Conservation (phyloP, 371 early-diverging fungal species). For the Rhizopus microsporus region DNA sequence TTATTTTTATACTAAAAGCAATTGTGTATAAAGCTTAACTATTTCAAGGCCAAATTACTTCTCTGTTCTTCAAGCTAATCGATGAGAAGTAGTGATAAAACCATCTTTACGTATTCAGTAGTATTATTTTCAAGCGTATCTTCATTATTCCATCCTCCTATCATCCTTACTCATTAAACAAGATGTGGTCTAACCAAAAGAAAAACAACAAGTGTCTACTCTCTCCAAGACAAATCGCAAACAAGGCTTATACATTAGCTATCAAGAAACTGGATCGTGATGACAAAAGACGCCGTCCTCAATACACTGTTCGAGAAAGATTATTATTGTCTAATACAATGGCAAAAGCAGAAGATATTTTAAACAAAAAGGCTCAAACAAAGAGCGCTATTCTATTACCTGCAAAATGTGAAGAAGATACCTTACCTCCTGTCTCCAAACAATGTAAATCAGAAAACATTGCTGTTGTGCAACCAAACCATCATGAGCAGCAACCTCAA, state of each 20-base stretch:
- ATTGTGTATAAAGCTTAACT: not conserved
- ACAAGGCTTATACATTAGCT: slow-evolving; percentile 34
- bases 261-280: slow-evolving; percentile 45
- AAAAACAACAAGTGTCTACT: slow-evolving; percentile 18
- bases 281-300: slow-evolving; percentile 34
- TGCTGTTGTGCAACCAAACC: no score
- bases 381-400: not conserved
- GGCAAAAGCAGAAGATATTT: slow-evolving; percentile 34
- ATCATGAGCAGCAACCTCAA: not conserved
- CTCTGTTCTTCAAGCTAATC: slow-evolving; percentile 17
- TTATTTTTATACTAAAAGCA: no score
- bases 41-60: not conserved
- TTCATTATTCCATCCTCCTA: slow-evolving; percentile 34
- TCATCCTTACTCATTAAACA: slow-evolving; percentile 19
- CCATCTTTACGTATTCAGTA: slow-evolving; percentile 17
- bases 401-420: not conserved
- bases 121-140: slow-evolving; percentile 24
- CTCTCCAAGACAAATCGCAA: slow-evolving; percentile 47
- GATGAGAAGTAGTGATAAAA: slow-evolving; percentile 27
- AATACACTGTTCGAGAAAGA: slow-evolving; percentile 41
- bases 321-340: slow-evolving; percentile 39
- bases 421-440: not conserved
- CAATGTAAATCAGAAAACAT: no score
- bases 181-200: slow-evolving; percentile 2
- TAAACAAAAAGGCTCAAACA: slow-evolving; percentile 22